Evolutionary conservation across 257 asterid genomes (phyloP).

Genomic region (Nicotiana obtusifolia): DNA sequence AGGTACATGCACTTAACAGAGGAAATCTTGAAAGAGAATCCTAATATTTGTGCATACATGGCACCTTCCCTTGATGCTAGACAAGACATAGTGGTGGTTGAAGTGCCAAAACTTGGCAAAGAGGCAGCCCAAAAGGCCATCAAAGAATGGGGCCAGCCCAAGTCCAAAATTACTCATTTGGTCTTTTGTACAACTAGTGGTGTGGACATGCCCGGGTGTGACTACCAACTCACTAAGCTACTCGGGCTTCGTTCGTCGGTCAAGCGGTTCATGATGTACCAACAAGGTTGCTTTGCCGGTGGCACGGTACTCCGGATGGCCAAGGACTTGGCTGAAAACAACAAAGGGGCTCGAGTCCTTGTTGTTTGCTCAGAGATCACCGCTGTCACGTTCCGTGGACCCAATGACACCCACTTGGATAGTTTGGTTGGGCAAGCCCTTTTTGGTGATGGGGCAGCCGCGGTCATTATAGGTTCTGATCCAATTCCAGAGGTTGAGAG

Average conservation of each 20-base stretch:
- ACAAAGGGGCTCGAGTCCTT: conserved; percentile 53
- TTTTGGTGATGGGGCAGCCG: conserved; percentile 63
- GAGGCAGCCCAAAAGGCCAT: conserved; percentile 82
- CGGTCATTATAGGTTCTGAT: conserved; percentile 44
- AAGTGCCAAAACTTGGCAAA: conserved; percentile 73
- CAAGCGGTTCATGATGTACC: conserved; percentile 69
- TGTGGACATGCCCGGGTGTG: conserved; percentile 88
- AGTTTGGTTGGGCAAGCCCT: conserved; percentile 54
- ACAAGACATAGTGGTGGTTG: conserved; percentile 68
- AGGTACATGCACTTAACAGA: conserved; percentile 66
- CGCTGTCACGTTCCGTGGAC: conserved; percentile 58
- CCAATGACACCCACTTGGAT: conserved; percentile 44
- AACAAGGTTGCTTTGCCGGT: conserved; percentile 75
- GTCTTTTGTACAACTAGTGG: conserved; percentile 80
- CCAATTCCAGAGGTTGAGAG: conserved; percentile 39
- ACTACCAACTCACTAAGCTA: conserved; percentile 69
- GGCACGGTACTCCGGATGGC: conserved; percentile 72
- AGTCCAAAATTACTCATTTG: conserved; percentile 67
- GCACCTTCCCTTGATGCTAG: conserved; percentile 69
- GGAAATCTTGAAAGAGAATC: conserved; percentile 51
- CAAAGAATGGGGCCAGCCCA: conserved; percentile 86
- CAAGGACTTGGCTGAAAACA: conserved; percentile 76
- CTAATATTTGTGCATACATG: conserved; percentile 51
- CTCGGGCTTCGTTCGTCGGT: conserved; percentile 68
- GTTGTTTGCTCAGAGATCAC: conserved; percentile 67